Evolutionary conservation across 352 stramenopile species (phyloP), one percentile per base, ranked within the genome.

Genomic region (Hyphochytrium catenoides): DNA sequence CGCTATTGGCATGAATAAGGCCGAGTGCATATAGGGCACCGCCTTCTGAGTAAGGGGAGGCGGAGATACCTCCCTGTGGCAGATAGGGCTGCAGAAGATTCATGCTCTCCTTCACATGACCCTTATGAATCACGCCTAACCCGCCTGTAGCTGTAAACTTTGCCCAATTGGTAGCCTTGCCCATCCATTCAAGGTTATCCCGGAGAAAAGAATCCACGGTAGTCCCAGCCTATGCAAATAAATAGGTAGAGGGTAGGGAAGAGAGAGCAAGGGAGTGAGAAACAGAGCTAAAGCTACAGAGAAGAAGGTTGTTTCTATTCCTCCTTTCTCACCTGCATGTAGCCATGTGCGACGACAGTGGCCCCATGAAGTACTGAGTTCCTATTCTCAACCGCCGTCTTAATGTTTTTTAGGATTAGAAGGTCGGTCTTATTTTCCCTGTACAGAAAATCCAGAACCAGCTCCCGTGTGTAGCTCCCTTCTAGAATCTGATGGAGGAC

Each of bases 121-220:
- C 86, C 38, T 91, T 89, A 66, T 98, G 91, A 26, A 98, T 76
- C 23, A 98, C 88, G 39, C 91, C 92, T n/a, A 98, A 69, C 41
- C 74, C 93, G 12, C 87, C 87, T 4, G 88, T 97, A 15, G 90
- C 87, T 4, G 82, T 95, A 48, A 98, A 99, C 59, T 98, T 97
- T 34, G 89, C 87, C 91, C 92, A 99, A 63, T 97, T 97, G 35
- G 72, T 91, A 6, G 91, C 89, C 49, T 96, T 95, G 17, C 84
- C 91, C 43, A 99, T 79, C 89, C 90, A 99, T 42, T 98, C 89
- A 9, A 97, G 67, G 63, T 98, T 93, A 44, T 98, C 82, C 23
- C 91, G 74, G 44, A 98, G 54, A 50, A 98, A 98, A 8, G 62
- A 59, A 58, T 98, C 91, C 40, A 84, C 84, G 8, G 86, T 96